Conservation (phyloP, 495 filamentous ascomycete species). For the Penicillium manginii region DNA sequence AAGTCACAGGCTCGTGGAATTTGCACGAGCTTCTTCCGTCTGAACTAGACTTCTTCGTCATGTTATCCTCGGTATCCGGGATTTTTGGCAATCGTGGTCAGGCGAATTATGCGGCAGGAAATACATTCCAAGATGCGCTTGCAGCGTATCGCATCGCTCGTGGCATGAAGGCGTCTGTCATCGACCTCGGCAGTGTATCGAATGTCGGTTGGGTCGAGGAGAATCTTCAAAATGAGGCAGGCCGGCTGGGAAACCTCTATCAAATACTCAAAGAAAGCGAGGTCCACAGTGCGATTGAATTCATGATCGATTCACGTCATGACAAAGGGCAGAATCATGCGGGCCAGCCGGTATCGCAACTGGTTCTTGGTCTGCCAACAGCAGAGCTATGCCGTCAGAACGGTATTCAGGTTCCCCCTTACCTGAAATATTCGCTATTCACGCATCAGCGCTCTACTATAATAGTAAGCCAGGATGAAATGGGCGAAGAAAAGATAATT, state of each 20-base stretch:
- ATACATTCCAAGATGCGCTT: constrained; percentile 48
- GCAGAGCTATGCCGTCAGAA: constrained; percentile 26
- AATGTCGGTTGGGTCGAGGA: constrained; percentile 59
- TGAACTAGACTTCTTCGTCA: constrained; percentile 39
- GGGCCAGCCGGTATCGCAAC: constrained; percentile 12
- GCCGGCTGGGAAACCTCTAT: constrained; percentile 22
- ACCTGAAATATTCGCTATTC: constrained; percentile 34
- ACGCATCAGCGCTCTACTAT: constrained; percentile 26
- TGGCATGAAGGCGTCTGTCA: constrained; percentile 39
- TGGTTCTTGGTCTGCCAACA: constrained; percentile 30
- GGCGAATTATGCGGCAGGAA: constrained; percentile 58
- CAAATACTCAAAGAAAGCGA: constrained; percentile 33
- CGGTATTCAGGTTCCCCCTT: constrained; percentile 28
- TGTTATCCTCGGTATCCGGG: constrained; percentile 43
- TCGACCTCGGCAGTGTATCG: constrained; percentile 60
- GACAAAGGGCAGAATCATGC: constrained; percentile 1
- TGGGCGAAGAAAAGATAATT: constrained; percentile 12
- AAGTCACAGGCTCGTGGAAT: constrained; percentile 36
- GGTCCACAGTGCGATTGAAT: constrained; percentile 34
- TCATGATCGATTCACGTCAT: constrained; percentile 28
- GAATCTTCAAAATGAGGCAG: constrained; percentile 20
- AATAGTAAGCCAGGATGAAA: neutral
- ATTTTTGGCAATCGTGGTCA: constrained; percentile 49
- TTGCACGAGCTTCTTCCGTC: constrained; percentile 25
- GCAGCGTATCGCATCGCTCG: constrained; percentile 33